A percentile compares a stretch with the other conserved stretches of the same genome.
phyloP scores from a whole-genome alignment of 768 basidiomycete species.

The Mycena capillaripes region DNA sequence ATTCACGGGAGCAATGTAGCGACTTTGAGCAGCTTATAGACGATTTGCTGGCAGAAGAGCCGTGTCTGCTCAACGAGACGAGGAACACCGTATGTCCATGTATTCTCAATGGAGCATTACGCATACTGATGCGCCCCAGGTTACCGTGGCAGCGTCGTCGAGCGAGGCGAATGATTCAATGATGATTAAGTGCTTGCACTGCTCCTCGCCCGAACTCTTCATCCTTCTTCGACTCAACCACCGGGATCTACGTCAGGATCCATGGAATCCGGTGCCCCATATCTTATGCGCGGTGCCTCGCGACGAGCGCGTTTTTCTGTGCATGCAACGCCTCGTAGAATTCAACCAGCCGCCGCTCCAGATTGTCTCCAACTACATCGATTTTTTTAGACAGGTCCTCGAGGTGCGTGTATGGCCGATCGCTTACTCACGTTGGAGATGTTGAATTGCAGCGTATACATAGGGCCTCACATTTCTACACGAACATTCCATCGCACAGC shows the following conservation, averaged over 20 bases:
- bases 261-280: conserved; percentile 68
- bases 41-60: conserved; percentile 43
- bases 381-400: conserved; percentile 65
- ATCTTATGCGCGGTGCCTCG: conserved; percentile 60
- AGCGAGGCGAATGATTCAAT: conserved; percentile 45
- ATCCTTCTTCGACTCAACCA: conserved; percentile 61
- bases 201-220: conserved; percentile 53
- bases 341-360: conserved; percentile 61
- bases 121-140: conserved; percentile 37
- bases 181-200: conserved; percentile 57
- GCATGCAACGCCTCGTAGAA: conserved; percentile 59
- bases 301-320: conserved; percentile 56
- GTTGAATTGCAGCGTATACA: background rate
- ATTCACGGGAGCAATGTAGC: conserved; percentile 33
- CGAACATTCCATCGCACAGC: conserved; percentile 56
- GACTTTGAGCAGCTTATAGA: conserved; percentile 51
- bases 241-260: conserved; percentile 59
- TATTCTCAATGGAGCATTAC: background rate
- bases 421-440: background rate
- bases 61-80: conserved; percentile 36
- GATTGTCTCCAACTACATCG: conserved; percentile 62
- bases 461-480: conserved; percentile 64
- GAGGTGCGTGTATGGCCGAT: conserved; percentile 58
- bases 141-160: conserved; percentile 48
- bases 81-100: conserved; percentile 38